Evolutionary conservation across 2,329 filamentous ascomycete species (phyloP).

Genomic region (Claviceps capensis): DNA sequence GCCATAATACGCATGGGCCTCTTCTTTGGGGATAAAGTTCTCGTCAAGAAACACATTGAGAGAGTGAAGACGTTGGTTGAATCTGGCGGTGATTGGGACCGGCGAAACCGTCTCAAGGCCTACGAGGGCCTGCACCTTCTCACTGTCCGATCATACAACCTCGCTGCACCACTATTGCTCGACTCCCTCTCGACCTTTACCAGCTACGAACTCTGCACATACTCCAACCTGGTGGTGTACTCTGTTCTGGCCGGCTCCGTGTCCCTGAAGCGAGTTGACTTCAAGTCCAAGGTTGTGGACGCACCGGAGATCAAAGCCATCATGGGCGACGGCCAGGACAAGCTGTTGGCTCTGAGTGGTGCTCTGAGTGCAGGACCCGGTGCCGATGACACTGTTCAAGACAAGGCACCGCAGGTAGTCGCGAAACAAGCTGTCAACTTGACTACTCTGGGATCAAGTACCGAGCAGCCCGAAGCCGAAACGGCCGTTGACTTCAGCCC

Average conservation of each 20-base stretch:
- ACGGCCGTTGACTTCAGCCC: constrained; percentile 77
- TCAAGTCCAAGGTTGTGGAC: constrained; percentile 98
- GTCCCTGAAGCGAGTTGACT: constrained; percentile 90
- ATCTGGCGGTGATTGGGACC: constrained; percentile 94
- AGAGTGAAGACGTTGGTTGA: constrained; percentile 83
- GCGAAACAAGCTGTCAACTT: constrained; percentile 67
- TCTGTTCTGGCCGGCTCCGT: constrained; percentile 89
- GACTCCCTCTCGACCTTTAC: constrained; percentile 97
- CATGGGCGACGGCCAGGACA: constrained; percentile 78
- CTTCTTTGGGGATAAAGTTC: constrained; percentile 86
- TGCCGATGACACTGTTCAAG: constrained; percentile 63
- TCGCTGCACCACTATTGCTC: constrained; percentile 82
- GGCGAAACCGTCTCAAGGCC: constrained; percentile 94
- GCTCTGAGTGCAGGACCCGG: constrained; percentile 70
- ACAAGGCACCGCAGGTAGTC: constrained; percentile 35
- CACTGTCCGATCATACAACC: constrained; percentile 79
- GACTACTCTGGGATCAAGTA: constrained; percentile 61
- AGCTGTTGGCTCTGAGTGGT: constrained; percentile 68
- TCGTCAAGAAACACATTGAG: constrained; percentile 89
- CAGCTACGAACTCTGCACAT: constrained; percentile 95
- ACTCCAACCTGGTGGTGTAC: constrained; percentile 89
- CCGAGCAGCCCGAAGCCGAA: constrained; percentile 65
- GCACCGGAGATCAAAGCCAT: constrained; percentile 97
- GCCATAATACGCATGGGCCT: constrained; percentile 91
- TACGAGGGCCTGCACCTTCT: constrained; percentile 92